Evolutionary conservation across 164 flowering plant species (phyloP).

Genomic region (Tetrastigma voinierianum): DNA sequence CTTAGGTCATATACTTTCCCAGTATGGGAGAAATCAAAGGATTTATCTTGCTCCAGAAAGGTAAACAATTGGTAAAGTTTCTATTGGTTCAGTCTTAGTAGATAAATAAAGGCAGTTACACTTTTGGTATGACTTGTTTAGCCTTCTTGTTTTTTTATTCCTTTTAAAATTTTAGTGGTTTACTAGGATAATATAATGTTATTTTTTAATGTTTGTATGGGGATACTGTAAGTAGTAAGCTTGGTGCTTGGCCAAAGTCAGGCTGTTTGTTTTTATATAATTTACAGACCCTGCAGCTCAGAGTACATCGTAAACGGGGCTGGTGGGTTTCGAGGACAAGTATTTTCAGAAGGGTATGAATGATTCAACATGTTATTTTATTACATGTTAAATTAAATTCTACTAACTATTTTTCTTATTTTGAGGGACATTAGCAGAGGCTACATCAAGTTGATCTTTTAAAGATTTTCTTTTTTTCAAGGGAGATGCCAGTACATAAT

Average conservation of each 20-base stretch:
- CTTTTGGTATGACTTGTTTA: not conserved
- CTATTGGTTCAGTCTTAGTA: too few relatives aligned
- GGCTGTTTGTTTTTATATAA: not conserved
- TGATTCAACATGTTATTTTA: not conserved
- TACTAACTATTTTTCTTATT: too few relatives aligned
- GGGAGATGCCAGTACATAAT: not conserved
- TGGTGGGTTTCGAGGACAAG: constrained; percentile 69
- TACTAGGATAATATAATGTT: too few relatives aligned
- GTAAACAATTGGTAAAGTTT: constrained; percentile 22
- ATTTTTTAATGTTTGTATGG: not conserved
- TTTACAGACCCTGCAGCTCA: constrained; percentile 59
- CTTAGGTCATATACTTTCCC: constrained; percentile 70
- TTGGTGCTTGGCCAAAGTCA: not conserved
- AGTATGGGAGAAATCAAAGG: constrained; percentile 74
- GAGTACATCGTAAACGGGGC: constrained; percentile 55
- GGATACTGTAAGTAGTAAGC: not conserved
- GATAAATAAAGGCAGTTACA: too few relatives aligned
- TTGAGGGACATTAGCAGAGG: too few relatives aligned
- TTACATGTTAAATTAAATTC: not conserved
- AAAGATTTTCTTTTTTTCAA: not conserved
- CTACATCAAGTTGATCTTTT: not conserved
- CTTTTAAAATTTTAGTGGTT: too few relatives aligned
- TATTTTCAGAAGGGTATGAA: too few relatives aligned
- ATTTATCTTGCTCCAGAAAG: constrained; percentile 85
- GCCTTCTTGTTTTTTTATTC: not conserved